A percentile compares a stretch with the other conserved stretches of the same genome.
These are phyloP conservation scores for Acanthamoeba quina DNA, from an alignment of 208 protist species.

Conservation along the genomic window DNA sequence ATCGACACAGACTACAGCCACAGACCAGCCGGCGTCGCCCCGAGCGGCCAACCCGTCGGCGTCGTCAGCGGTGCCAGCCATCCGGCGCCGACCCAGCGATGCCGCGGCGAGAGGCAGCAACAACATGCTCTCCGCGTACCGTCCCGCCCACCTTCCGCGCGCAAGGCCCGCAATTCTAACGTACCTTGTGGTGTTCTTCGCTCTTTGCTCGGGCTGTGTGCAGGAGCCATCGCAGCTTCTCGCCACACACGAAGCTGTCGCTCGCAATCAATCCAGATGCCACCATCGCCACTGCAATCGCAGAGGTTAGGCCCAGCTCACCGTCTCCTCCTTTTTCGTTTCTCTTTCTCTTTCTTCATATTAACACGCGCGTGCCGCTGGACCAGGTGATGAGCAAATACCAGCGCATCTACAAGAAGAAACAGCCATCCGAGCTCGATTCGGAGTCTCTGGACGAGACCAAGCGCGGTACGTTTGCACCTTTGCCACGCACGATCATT, in stretches of 20 bases:
- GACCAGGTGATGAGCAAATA: slow-evolving; percentile 22
- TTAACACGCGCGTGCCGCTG: too few species aligned
- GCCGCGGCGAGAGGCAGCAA: background rate
- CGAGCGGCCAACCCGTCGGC: background rate
- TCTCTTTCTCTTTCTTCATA: too few species aligned
- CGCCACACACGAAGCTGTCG: background rate
- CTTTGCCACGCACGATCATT: too few species aligned
- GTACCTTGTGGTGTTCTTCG: background rate
- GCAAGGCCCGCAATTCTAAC: background rate
- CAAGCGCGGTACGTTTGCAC: background rate
- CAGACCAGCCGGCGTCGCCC: background rate
- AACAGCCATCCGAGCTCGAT: background rate
- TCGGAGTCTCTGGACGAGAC: background rate
- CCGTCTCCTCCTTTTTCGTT: too few species aligned
- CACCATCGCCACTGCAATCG: background rate
- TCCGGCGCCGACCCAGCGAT: background rate
- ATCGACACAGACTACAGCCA: background rate
- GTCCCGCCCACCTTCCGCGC: background rate
- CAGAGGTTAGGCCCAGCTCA: background rate
- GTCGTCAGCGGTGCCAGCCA: background rate
- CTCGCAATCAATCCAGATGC: background rate
- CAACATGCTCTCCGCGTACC: background rate
- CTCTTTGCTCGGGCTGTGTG: background rate
- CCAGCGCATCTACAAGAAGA: slow-evolving; percentile 30
- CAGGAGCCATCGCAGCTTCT: background rate